Percentiles rank a stretch among this genome's conserved stretches.
Evolutionary conservation across 208 protist species (phyloP).

Genomic region (Blechomonas ayalai): DNA sequence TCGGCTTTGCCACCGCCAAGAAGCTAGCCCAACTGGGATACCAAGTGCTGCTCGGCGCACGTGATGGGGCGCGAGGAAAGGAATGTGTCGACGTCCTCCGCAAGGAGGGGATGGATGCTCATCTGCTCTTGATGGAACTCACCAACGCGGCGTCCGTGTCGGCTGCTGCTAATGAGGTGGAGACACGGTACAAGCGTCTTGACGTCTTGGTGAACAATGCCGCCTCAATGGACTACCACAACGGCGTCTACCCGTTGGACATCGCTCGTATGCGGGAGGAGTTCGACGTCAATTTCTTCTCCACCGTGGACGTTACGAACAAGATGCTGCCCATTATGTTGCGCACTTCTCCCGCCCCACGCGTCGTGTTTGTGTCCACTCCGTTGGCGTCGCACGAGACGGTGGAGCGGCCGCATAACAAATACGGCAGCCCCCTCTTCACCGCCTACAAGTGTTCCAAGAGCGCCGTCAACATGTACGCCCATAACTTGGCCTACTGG

Average conservation of each 20-base stretch:
- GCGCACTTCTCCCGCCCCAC: slow-evolving; percentile 9
- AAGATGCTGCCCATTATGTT: slow-evolving; percentile 13
- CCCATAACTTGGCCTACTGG: slow-evolving; percentile 17
- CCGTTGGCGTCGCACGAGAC: slow-evolving; percentile 10
- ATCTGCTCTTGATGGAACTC: slow-evolving; percentile 5
- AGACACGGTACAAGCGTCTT: slow-evolving; percentile 6
- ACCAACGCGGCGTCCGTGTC: slow-evolving; percentile 5
- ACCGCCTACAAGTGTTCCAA: slow-evolving; percentile 15
- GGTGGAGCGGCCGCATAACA: slow-evolving; percentile 44
- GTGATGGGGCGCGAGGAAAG: slow-evolving; percentile 11
- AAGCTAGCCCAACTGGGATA: slow-evolving; percentile 10
- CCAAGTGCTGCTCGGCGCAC: slow-evolving; percentile 22
- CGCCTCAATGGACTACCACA: slow-evolving; percentile 17
- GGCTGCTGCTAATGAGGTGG: slow-evolving; percentile 4
- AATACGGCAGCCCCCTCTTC: slow-evolving; percentile 17
- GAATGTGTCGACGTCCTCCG: slow-evolving; percentile 5
- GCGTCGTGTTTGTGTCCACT: slow-evolving; percentile 12
- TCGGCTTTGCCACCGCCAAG: slow-evolving; percentile 17
- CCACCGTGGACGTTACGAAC: slow-evolving; percentile 8
- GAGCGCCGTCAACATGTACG: slow-evolving; percentile 19
- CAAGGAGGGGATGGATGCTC: neutral
- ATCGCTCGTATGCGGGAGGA: slow-evolving; percentile 7
- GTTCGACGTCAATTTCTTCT: slow-evolving; percentile 18
- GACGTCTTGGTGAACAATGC: slow-evolving; percentile 19
- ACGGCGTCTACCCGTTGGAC: slow-evolving; percentile 12